Base-by-base conservation (phyloP, 495 filamentous ascomycete species). In the Penicillium canescens region DNA sequence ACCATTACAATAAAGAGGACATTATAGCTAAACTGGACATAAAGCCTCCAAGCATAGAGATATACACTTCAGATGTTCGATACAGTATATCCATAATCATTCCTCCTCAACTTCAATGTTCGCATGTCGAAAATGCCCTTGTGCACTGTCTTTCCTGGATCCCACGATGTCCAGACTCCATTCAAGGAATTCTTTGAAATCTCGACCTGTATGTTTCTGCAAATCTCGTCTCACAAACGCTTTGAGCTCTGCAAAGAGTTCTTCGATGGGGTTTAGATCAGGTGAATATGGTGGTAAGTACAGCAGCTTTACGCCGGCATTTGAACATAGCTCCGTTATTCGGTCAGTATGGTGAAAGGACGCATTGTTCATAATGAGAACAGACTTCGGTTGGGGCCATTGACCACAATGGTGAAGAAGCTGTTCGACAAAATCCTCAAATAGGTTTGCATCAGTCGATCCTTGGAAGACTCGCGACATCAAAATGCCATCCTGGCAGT, bases 301-400 rank as follows among this genome's bases (percentile, higher is more conserved):
- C 20, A 68, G 13, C 9, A 73, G 52, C 41, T 49, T 67, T 1
- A 75, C 67, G 13, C 73, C 66, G 9, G 62, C 61, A 16, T 63
- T 54, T 11, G 37, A 9, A 46, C 61, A 76, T 49, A 74, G 48
- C 39, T 73, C 47, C 45, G 60, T 38, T 10, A 74, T 61, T 37
- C 65, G 28, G 3, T 47, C 34, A 26, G 51, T 31, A 10, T 16
- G 47, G 42, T 41, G 21, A 44, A 44, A 44, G 10, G 14, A 40
- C 14, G 35, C 35, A 6, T 37, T 37, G 14, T 37, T n/a, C 35
- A 5, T 37, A 12, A 26, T 18, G 6, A 31, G 4, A 2, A 44
- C 42, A 13, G 42, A 44, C 42, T 31, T 44, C 9, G 42, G 42
- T 23, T 44, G 6, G 10, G 42, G 5, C 21, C 5, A 44, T 13